Base-by-base conservation (phyloP, 805 yeast species). In the Cyberlindnera veronae region DNA sequence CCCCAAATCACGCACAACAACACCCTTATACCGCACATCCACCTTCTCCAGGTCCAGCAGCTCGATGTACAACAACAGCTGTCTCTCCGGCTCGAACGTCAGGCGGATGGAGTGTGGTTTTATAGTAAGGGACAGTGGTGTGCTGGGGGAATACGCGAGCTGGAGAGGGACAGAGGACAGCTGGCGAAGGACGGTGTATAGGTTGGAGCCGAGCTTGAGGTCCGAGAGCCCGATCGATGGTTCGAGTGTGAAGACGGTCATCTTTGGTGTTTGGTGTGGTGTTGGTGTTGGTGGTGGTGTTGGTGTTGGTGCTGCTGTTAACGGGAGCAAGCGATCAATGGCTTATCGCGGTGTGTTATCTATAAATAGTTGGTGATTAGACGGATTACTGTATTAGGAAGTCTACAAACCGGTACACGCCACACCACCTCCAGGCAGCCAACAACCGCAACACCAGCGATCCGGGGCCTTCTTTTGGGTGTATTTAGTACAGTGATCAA, bases 1-100 rank as follows among this genome's bases (percentile, higher is more conserved):
- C 1, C 62, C 44, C 50, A 43, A 42, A n/a, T 52, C 48, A 12
- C 45, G 38, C 12, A 51, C 38, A n/a, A 16, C 11, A 21, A 39
- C 45, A 4, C 43, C 50, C 35, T 46, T 45, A 24, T 51, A 51
- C 3, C 23, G 17, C 29, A 51, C 32, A 11, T 32, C 40, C n/a
- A 42, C 28, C 12, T 20, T 35, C 29, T 29, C 18, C 17, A 37
- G 28, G 22, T 44, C 43, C 15, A 44, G 17, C 6, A 51, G 21
- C 32, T 51, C 55, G 24, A 51, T 50, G 27, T 41, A 21, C 6
- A 43, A 24, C 15, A 51, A 38, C 16, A 39, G 32, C 31, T 47
- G 51, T 12, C 29, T 26, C 5, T n/a, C 6, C 2, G 42, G 34
- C 12, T 44, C 43, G 24, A 47, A 38, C 2, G 33, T 39, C 11